Evolutionary conservation across 1,284 basidiomycete genomes (phyloP).

Genomic region (Cutaneotrichosporon sp.): DNA sequence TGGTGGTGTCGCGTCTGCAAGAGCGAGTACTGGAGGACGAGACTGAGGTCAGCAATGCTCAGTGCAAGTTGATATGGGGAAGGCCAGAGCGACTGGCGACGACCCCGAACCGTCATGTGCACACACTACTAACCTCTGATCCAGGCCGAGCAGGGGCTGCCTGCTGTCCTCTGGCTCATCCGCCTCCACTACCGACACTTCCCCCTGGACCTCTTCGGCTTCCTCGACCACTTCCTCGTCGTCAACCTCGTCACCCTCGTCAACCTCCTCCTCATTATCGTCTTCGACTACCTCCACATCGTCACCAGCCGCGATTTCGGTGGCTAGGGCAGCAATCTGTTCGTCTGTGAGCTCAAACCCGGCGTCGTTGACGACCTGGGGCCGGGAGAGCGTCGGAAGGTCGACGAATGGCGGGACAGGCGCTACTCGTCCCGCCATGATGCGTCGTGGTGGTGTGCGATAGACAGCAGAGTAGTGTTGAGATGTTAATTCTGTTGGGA

Average conservation of each 20-base stretch:
- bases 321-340: slow-evolving; percentile 39
- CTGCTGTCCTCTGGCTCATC: slow-evolving; percentile 3
- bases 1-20: slow-evolving; percentile 38
- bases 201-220: slow-evolving; percentile 7
- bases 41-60: slow-evolving; percentile 17
- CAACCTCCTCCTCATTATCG: slow-evolving; percentile 13
- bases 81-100: no score
- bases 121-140: slow-evolving; percentile 34
- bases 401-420: slow-evolving; percentile 23
- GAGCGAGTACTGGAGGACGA: slow-evolving; percentile 38
- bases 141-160: slow-evolving; percentile 29
- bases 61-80: no score
- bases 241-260: slow-evolving; percentile 4
- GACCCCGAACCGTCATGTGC: no score
- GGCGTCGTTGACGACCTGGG: slow-evolving; percentile 33
- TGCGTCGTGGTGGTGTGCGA: neutral
- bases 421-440: slow-evolving; percentile 15
- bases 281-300: slow-evolving; percentile 1
- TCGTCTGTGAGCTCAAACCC: slow-evolving; percentile 36
- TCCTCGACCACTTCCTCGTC: slow-evolving; percentile 2
- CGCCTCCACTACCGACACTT: slow-evolving; percentile 8
- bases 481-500: no score
- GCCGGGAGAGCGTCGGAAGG: slow-evolving; percentile 25
- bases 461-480: no score
- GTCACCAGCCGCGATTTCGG: neutral